A percentile compares a stretch with the other conserved stretches of the same genome.
phyloP scores from a whole-genome alignment of 371 early-diverging fungal genomes.

The Mucor racemosus region DNA sequence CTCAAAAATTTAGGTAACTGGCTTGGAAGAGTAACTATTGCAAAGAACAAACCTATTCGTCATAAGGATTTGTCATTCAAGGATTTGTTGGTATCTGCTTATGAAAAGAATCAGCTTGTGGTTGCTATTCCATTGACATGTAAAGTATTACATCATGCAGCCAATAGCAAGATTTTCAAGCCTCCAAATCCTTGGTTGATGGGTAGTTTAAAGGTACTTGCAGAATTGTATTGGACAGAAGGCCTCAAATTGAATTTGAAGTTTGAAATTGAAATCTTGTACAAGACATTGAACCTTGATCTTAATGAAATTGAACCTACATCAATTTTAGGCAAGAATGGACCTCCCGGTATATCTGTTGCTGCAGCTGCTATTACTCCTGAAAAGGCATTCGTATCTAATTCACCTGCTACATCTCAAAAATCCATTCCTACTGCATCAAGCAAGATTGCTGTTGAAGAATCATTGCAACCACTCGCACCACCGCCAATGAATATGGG shows the following conservation, averaged over 20 bases:
- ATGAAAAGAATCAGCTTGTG: slow-evolving; percentile 79
- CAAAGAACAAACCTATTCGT: slow-evolving; percentile 89
- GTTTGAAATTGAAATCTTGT: slow-evolving; percentile 96
- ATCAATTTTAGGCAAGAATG: slow-evolving; percentile 64
- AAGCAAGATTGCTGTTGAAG: slow-evolving; percentile 8
- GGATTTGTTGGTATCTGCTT: slow-evolving; percentile 89
- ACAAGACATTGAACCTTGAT: slow-evolving; percentile 84
- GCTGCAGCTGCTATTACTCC: neutral
- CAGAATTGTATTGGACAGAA: slow-evolving; percentile 92
- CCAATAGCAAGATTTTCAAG: slow-evolving; percentile 83
- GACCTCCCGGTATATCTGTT: slow-evolving; percentile 41
- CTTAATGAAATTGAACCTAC: slow-evolving; percentile 86
- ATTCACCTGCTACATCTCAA: slow-evolving; percentile 6
- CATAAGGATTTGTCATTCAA: slow-evolving; percentile 94
- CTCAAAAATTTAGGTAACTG: slow-evolving; percentile 96
- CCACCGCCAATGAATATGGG: slow-evolving; percentile 1
- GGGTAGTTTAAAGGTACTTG: slow-evolving; percentile 87
- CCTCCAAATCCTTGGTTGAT: slow-evolving; percentile 98
- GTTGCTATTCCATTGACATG: slow-evolving; percentile 98
- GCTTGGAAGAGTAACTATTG: slow-evolving; percentile 94
- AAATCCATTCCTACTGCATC: slow-evolving; percentile 2
- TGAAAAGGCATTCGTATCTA: neutral
- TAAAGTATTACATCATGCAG: slow-evolving; percentile 90
- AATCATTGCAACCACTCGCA: slow-evolving; percentile 4
- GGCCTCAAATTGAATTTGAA: slow-evolving; percentile 92